Percentiles rank a stretch among this genome's conserved stretches.
Conservation (phyloP, 169 alveolate species). For the Theileria parva region DNA sequence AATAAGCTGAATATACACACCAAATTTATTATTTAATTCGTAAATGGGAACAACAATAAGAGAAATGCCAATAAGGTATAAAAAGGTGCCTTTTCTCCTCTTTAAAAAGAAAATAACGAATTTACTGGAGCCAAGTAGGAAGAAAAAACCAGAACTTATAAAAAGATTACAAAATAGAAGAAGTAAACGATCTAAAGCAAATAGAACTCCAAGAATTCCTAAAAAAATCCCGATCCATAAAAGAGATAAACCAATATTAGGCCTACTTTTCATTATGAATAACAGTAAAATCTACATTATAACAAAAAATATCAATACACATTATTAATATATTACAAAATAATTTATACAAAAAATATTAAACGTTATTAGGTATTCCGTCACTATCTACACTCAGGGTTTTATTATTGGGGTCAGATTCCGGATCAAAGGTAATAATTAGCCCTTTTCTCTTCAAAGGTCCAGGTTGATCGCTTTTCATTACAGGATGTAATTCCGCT, state of each 20-base stretch:
- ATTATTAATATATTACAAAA: neutral
- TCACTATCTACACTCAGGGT: neutral
- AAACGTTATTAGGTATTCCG: constrained; percentile 2
- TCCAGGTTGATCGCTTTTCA: neutral
- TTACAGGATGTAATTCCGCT: constrained; percentile 42
- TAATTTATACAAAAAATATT: neutral
- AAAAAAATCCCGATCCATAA: constrained; percentile 57
- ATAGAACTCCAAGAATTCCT: constrained; percentile 54
- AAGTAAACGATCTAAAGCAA: constrained; percentile 67
- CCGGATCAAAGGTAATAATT: constrained; percentile 58
- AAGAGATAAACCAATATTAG: constrained; percentile 56
- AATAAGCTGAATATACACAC: constrained; percentile 21
- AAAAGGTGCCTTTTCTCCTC: constrained; percentile 60
- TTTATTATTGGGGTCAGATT: constrained; percentile 12
- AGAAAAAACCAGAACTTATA: constrained; percentile 66
- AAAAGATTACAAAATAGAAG: constrained; percentile 65
- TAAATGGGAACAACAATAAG: neutral
- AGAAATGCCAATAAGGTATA: constrained; percentile 61
- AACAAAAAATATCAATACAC: neutral
- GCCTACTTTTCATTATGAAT: constrained; percentile 44
- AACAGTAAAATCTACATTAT: neutral
- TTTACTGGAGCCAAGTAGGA: constrained; percentile 68
- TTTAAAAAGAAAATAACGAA: constrained; percentile 65
- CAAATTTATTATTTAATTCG: neutral
- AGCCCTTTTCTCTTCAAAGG: constrained; percentile 51